phyloP scores from a whole-genome alignment of 768 basidiomycete species.

The Boletus rubescentipes region DNA sequence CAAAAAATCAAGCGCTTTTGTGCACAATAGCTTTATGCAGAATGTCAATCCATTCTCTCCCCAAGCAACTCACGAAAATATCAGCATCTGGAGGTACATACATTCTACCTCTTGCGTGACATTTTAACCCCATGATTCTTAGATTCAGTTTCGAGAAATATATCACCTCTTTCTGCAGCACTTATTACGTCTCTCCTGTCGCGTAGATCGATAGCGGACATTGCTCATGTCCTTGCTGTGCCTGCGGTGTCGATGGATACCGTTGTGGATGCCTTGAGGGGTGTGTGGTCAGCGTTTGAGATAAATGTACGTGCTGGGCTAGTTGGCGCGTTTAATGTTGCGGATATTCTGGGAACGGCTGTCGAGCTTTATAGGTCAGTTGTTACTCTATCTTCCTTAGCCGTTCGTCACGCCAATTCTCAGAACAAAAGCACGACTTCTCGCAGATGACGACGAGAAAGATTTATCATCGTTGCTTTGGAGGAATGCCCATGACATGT shows the following conservation, averaged over 20 bases:
- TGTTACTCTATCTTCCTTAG: background rate
- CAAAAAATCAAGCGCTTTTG: constrained; percentile 59
- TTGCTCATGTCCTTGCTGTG: constrained; percentile 53
- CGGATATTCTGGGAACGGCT: constrained; percentile 52
- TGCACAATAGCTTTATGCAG: constrained; percentile 50
- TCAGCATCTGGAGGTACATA: constrained; percentile 20
- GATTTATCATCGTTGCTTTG: constrained; percentile 48
- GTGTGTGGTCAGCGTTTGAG: constrained; percentile 48
- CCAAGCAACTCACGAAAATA: constrained; percentile 29
- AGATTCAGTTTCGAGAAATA: constrained; percentile 28
- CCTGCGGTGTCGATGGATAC: constrained; percentile 41
- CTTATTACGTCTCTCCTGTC: constrained; percentile 47
- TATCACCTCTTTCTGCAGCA: constrained; percentile 20
- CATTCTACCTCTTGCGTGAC: background rate
- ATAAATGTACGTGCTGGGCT: constrained; percentile 38
- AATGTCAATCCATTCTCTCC: constrained; percentile 45
- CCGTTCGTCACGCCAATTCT: constrained; percentile 4
- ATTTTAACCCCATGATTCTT: constrained; percentile 23
- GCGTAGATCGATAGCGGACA: constrained; percentile 54
- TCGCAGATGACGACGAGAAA: constrained; percentile 35
- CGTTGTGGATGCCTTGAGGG: constrained; percentile 47
- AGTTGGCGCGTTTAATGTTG: constrained; percentile 38
- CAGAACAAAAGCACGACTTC: constrained; percentile 35
- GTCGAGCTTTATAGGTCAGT: constrained; percentile 38
- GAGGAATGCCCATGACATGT: constrained; percentile 64